These are phyloP conservation scores for Triticum timopheevii DNA, from an alignment of 176 grass and related monocot species.

Conservation along the genomic window DNA sequence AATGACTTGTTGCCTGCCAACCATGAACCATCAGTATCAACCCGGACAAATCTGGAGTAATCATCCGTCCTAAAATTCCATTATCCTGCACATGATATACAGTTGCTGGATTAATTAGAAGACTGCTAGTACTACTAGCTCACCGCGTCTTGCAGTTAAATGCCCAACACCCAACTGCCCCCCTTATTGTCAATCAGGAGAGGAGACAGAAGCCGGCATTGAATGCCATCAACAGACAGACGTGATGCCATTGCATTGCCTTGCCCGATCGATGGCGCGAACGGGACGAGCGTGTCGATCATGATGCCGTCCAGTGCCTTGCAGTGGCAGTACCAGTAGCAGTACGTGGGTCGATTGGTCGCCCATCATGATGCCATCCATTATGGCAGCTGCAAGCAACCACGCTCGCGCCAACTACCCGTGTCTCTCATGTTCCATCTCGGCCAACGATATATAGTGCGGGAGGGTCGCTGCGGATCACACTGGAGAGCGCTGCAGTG, in stretches of 20 bases:
- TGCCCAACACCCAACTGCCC: not conserved
- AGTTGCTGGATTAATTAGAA: not conserved
- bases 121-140: not conserved
- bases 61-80: not conserved
- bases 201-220: not conserved
- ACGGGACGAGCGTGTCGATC: not conserved
- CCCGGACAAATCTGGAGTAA: not conserved
- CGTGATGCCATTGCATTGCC: not conserved
- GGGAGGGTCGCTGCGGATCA: not conserved
- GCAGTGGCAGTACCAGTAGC: not conserved
- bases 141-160: not conserved
- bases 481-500: not conserved
- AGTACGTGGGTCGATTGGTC: not conserved
- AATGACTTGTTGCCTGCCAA: not conserved
- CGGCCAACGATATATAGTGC: not conserved
- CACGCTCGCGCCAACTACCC: not conserved
- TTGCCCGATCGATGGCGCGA: not conserved
- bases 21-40: not conserved
- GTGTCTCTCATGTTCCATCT: not conserved
- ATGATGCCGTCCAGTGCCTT: too few relatives aligned
- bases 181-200: too few relatives aligned
- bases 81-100: slow-evolving; percentile 1
- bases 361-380: not conserved
- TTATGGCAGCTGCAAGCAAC: not conserved
- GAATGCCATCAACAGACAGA: slow-evolving; percentile 3